Percentiles rank a stretch among this genome's conserved stretches.
Evolutionary conservation across 2,329 filamentous ascomycete species (phyloP).

Genomic region (Exophiala lecanii-corni): DNA sequence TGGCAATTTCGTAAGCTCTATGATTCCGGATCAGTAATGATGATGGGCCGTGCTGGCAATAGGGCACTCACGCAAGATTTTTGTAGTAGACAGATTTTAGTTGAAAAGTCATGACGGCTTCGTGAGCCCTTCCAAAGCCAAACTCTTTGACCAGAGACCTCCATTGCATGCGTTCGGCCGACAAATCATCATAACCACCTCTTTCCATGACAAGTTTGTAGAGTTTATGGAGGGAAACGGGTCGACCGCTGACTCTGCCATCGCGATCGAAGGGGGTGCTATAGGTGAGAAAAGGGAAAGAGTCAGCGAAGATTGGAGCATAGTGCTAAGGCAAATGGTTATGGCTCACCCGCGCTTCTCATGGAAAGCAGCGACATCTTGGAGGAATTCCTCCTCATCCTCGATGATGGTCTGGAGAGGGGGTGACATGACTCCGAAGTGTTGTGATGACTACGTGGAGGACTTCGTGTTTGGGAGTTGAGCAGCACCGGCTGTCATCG

Average conservation of each 20-base stretch:
- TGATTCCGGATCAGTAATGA: background rate
- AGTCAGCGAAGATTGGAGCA: conserved; percentile 5
- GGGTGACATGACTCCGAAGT: conserved; percentile 15
- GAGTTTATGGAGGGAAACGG: conserved; percentile 71
- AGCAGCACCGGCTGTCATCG: background rate
- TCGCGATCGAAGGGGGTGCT: conserved; percentile 71
- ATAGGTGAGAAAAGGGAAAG: conserved; percentile 8
- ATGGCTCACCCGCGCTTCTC: conserved; percentile 62
- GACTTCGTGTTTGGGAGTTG: background rate
- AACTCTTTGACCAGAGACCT: conserved; percentile 72
- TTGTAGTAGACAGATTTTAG: conserved; percentile 88
- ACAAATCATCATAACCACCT: conserved; percentile 83
- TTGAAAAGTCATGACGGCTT: conserved; percentile 77
- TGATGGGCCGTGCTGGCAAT: too few species aligned
- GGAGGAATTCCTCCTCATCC: conserved; percentile 76
- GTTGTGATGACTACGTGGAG: background rate
- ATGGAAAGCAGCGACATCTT: conserved; percentile 68
- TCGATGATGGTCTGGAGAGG: conserved; percentile 22
- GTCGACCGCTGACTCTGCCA: conserved; percentile 72
- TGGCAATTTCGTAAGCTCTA: conserved; percentile 75
- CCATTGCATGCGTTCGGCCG: conserved; percentile 80
- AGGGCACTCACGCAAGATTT: conserved; percentile 66
- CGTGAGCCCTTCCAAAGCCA: conserved; percentile 67
- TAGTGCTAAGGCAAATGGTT: conserved; percentile 12
- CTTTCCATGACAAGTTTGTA: conserved; percentile 71